Evolutionary conservation across 1,284 basidiomycete species (phyloP).

Genomic region (Gymnopus androsaceus): DNA sequence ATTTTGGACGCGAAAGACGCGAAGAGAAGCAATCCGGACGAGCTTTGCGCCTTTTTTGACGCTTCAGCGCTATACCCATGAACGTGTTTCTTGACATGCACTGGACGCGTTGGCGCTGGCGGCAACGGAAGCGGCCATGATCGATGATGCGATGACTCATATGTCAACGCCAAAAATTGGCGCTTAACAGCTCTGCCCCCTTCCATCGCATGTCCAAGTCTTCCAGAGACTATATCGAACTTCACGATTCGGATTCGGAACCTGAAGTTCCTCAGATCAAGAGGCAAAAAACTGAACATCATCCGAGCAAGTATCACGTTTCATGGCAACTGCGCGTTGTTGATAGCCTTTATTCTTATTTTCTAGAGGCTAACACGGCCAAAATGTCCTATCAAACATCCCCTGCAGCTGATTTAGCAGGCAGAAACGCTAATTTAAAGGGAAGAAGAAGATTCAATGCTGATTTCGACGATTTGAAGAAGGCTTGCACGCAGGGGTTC

Average conservation of each 20-base stretch:
- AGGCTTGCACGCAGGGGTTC: slow-evolving; percentile 34
- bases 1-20: too few species aligned
- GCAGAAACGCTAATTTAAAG: slow-evolving; percentile 46
- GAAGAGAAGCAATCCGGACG: too few species aligned
- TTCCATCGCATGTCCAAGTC: neutral
- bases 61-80: too few species aligned
- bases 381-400: neutral
- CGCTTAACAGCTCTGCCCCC: neutral
- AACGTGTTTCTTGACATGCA: too few species aligned
- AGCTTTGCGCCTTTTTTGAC: too few species aligned
- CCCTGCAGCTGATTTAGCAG: neutral
- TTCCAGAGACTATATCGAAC: neutral
- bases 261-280: neutral
- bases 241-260: slow-evolving; percentile 2
- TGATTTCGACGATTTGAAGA: slow-evolving; percentile 49
- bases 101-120: too few species aligned
- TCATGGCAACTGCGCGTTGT: neutral
- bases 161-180: too few species aligned
- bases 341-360: neutral
- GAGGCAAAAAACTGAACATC: neutral
- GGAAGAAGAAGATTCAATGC: slow-evolving; percentile 55
- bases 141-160: too few species aligned
- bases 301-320: neutral
- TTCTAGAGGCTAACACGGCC: too few species aligned
- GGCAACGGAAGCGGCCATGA: too few species aligned